phyloP scores from a whole-genome alignment of 1,284 basidiomycete species.

The Puccinia novopanici region DNA sequence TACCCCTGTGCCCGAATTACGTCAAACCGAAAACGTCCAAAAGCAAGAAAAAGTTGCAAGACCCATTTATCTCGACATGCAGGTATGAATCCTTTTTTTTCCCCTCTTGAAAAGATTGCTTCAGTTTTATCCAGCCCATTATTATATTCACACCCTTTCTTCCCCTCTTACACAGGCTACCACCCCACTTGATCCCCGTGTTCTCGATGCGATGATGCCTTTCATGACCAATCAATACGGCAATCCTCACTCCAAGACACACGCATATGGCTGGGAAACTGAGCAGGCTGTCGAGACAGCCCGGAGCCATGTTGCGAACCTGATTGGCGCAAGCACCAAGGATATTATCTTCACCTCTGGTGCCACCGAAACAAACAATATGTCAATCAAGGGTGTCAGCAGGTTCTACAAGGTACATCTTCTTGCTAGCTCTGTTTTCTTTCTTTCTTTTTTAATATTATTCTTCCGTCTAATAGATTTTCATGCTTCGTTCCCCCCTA shows the following conservation, averaged over 20 bases:
- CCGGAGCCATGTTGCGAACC: conserved; percentile 81
- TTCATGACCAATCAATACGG: conserved; percentile 95
- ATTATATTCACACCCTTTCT: conserved; percentile 15
- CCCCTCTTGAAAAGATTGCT: neutral
- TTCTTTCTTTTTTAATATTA: neutral
- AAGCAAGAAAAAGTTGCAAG: conserved; percentile 59
- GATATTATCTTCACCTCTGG: conserved; percentile 98
- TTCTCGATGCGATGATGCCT: conserved; percentile 95
- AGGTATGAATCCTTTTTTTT: conserved; percentile 64
- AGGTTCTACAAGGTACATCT: conserved; percentile 78
- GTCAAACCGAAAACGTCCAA: conserved; percentile 20
- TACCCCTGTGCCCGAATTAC: conserved; percentile 45
- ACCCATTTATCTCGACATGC: conserved; percentile 94
- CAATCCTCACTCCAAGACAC: conserved; percentile 96
- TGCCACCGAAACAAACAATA: conserved; percentile 97
- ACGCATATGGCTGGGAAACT: conserved; percentile 99
- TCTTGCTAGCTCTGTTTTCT: conserved; percentile 69
- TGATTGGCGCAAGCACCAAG: conserved; percentile 91
- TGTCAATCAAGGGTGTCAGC: conserved; percentile 95
- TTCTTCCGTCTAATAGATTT: too few relatives aligned
- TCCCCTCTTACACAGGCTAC: conserved; percentile 76
- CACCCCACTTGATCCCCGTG: conserved; percentile 94
- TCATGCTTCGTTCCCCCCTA: neutral
- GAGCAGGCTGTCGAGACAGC: conserved; percentile 91
- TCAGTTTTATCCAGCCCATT: too few relatives aligned